Evolutionary conservation across 202 grass and related monocot species (phyloP), one percentile per base, ranked within the genome.

Genomic region (Elaeis oleifera): DNA sequence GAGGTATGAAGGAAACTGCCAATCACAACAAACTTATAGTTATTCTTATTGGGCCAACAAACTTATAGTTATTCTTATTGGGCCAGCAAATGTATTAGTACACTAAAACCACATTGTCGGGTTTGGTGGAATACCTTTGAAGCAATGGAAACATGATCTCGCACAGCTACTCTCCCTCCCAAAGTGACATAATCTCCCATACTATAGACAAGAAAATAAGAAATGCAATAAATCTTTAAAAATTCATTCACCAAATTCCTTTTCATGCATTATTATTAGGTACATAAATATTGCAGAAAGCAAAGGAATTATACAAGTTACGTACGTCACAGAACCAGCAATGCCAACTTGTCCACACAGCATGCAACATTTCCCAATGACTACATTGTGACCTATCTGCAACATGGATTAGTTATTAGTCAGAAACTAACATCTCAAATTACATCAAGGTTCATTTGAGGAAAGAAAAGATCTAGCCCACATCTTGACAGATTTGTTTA

Each of bases 351-450:
- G 92, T 66, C 92, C 92, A 22, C 87, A 96, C 23, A 96, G 78
- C 53, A 97, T 89, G 69, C 87, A 97, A 56, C 79, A 84, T 66
- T 86, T 89, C 54, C 87, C 92, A 29, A 86, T 91, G 0, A 89
- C 61, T 56, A 91, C 92, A 67, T 97, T 97, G 71, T 97, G 87
- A 58, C 81, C 92, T 84, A 97, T 86, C 92, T 91, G 79, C 67
- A 81, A 81, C 29, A 67, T 31, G 60, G 61, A 71, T 54, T 5
- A 62, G 61, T 23, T 23, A 50, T 50, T 2, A 28, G 5, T 16
- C 17, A 48, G 48, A n/a, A 17, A 53, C 13, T 61, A 5, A 4
- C 50, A 16, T 56, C 18, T 60, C 54, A 49, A 19, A 70, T 31
- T 19, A 64, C 17, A 44, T 21, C 28, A 21, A 75, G 39, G 36